Percentiles rank a stretch among this genome's conserved stretches.
These are phyloP conservation scores for Biscogniauxia marginata DNA, from an alignment of 2,329 filamentous ascomycete genomes.

Conservation along the genomic window DNA sequence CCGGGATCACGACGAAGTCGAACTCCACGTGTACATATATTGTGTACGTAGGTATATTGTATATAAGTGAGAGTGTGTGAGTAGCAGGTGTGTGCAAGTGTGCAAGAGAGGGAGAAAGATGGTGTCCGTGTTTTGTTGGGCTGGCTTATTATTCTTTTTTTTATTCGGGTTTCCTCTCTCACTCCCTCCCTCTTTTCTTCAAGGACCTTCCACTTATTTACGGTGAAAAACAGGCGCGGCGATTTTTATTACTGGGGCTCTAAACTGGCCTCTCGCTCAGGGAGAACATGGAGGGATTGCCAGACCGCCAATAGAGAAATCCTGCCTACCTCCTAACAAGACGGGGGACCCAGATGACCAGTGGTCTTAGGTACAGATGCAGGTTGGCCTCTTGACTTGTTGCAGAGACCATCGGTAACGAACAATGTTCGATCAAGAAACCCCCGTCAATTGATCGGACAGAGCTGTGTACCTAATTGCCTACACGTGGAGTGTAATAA, in stretches of 20 bases:
- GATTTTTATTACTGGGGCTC: background rate
- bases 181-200: background rate
- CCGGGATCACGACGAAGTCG: too few species aligned
- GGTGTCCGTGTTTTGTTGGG: background rate
- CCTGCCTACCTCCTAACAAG: background rate
- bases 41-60: background rate
- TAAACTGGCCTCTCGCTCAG: background rate
- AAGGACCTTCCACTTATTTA: background rate
- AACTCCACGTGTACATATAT: background rate
- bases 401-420: background rate
- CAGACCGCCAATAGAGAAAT: background rate
- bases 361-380: conserved; percentile 20
- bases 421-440: background rate
- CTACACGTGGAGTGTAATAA: conserved; percentile 12
- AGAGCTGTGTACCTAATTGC: background rate
- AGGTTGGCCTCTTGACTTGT: conserved; percentile 10
- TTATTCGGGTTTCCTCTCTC: background rate
- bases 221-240: background rate
- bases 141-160: background rate
- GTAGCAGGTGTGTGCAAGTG: background rate
- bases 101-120: background rate
- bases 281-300: conserved; percentile 2
- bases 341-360: background rate
- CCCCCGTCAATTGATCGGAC: background rate
- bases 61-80: background rate